These are phyloP conservation scores for Tolypocladium album DNA, from an alignment of 2,329 filamentous ascomycete species.

Conservation along the genomic window DNA sequence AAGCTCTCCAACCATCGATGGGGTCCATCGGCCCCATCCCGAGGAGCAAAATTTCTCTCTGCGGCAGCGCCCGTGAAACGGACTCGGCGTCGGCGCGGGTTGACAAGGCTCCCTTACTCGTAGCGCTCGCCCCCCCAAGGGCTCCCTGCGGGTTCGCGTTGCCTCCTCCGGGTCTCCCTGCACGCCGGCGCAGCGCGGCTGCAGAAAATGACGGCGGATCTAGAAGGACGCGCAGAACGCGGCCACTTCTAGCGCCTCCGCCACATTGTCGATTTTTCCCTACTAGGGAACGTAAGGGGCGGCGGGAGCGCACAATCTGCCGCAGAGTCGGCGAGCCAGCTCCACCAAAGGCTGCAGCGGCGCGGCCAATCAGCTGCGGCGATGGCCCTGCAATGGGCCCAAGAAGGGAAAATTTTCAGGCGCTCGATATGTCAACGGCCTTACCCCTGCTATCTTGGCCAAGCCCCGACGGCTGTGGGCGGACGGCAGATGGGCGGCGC, in stretches of 20 bases:
- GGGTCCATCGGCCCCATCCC: neutral
- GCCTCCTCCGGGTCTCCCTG: neutral
- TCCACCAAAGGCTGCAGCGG: neutral
- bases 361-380: neutral
- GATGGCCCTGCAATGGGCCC: neutral
- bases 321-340: neutral
- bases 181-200: neutral
- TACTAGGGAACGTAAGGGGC: neutral
- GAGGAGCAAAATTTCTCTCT: neutral
- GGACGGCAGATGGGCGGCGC: neutral
- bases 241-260: neutral
- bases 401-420: neutral
- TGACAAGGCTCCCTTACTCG: neutral
- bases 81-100: neutral
- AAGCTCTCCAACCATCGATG: neutral
- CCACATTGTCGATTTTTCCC: neutral
- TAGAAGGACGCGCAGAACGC: neutral
- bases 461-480: neutral
- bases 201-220: neutral
- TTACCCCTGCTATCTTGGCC: neutral
- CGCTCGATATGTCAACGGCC: neutral
- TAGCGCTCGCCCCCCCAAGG: neutral
- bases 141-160: neutral
- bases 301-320: neutral
- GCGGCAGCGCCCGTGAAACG: neutral